A percentile compares a stretch with the other conserved stretches of the same genome.
Conservation (phyloP, 1,139 yeast species). For the Saccharomyces hybrid region DNA sequence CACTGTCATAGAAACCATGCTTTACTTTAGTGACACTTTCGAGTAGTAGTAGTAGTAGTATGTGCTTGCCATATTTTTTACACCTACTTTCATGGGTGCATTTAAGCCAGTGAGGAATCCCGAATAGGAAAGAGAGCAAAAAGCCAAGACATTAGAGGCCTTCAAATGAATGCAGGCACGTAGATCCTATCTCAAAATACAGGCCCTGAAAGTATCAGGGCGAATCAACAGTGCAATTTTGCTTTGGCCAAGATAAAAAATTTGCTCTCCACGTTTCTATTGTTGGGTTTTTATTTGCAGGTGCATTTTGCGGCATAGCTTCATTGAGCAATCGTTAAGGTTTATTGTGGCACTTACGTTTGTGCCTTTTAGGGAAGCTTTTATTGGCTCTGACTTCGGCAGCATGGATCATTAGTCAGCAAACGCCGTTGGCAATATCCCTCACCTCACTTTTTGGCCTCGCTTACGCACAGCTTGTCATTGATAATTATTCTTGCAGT, state of each 20-base stretch:
- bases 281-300: background rate
- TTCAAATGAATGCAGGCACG: background rate
- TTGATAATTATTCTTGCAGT: background rate
- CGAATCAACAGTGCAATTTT: background rate
- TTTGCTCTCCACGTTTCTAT: background rate
- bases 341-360: background rate
- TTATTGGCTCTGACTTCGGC: background rate
- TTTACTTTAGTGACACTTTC: background rate
- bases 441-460: background rate
- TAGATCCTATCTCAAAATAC: background rate
- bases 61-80: background rate
- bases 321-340: background rate
- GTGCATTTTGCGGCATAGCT: background rate
- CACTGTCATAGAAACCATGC: background rate
- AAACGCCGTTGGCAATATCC: background rate
- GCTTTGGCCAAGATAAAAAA: background rate
- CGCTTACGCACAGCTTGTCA: background rate
- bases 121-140: background rate
- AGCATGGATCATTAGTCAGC: background rate
- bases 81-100: background rate
- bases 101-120: background rate
- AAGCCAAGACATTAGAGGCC: background rate
- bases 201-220: background rate
- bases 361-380: background rate
- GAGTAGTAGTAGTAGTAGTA: background rate